These are phyloP conservation scores for Pseudogymnoascus sp. DNA, from an alignment of 2,329 filamentous ascomycete genomes.

Conservation along the genomic window DNA sequence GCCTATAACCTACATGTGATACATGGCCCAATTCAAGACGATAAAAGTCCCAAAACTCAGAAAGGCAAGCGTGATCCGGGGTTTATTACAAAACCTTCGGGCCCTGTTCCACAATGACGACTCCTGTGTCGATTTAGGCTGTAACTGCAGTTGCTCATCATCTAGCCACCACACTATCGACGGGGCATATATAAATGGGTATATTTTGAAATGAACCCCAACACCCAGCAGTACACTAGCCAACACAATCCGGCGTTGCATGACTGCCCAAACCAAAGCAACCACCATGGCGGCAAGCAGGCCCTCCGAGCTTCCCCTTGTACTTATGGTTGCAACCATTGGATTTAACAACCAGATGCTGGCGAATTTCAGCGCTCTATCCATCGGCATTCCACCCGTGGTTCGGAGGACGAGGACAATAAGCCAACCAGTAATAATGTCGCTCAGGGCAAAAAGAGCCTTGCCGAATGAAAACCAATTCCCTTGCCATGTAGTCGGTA, in stretches of 20 bases:
- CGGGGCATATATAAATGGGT: conserved; percentile 90
- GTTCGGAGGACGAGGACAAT: conserved; percentile 51
- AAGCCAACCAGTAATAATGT: conserved; percentile 78
- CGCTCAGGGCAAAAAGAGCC: conserved; percentile 73
- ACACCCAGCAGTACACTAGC: conserved; percentile 74
- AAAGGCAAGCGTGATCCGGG: conserved; percentile 52
- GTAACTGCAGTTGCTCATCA: conserved; percentile 33
- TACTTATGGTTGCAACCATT: conserved; percentile 97
- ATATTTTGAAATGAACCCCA: conserved; percentile 96
- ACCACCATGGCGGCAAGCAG: conserved; percentile 79
- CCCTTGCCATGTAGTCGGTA: conserved; percentile 62
- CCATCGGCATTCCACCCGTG: conserved; percentile 30
- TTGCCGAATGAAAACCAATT: conserved; percentile 77
- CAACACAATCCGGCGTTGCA: conserved; percentile 54
- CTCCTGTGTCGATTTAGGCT: conserved; percentile 20
- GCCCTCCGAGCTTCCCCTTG: conserved; percentile 88
- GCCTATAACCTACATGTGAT: conserved; percentile 50
- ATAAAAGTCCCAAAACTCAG: conserved; percentile 69
- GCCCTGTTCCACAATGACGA: conserved; percentile 26
- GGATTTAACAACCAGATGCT: conserved; percentile 93
- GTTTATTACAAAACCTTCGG: conserved; percentile 44
- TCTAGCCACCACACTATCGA: conserved; percentile 79
- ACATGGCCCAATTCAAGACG: conserved; percentile 73
- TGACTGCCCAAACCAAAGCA: conserved; percentile 74
- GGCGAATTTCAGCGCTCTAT: conserved; percentile 66